phyloP scores from a whole-genome alignment of 2,329 filamentous ascomycete species.

The Aspergillus hiratsukae region DNA sequence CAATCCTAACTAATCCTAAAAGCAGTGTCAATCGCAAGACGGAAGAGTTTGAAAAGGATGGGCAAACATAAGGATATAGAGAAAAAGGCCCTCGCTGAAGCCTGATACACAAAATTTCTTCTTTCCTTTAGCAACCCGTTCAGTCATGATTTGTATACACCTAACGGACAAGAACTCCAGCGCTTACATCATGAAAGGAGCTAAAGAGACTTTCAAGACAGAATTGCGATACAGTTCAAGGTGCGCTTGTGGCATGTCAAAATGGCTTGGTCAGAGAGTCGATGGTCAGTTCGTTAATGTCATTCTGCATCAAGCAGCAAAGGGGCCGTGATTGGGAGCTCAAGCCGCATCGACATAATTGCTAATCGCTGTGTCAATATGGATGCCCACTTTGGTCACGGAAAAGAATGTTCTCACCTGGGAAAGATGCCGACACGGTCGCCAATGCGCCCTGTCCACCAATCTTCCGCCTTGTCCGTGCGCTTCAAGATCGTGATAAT shows the following conservation, averaged over 20 bases:
- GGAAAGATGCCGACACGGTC: slow-evolving; percentile 87
- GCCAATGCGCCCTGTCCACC: slow-evolving; percentile 94
- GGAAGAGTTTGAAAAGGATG: background rate
- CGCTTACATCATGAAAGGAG: background rate
- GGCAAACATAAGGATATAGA: background rate
- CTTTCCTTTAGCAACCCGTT: background rate
- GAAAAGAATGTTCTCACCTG: slow-evolving; percentile 48
- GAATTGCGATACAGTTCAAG: background rate
- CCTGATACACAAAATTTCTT: background rate
- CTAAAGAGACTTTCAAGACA: background rate
- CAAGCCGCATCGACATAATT: slow-evolving; percentile 37
- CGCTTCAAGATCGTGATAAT: slow-evolving; percentile 91
- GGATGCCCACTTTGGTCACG: background rate
- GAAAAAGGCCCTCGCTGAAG: background rate
- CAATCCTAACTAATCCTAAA: background rate
- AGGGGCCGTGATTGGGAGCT: slow-evolving; percentile 2
- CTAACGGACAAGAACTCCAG: background rate
- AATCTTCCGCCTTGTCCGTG: slow-evolving; percentile 90
- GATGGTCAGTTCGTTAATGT: slow-evolving; percentile 18
- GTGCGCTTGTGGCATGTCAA: background rate
- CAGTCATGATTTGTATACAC: background rate
- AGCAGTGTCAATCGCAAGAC: background rate
- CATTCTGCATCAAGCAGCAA: slow-evolving; percentile 21
- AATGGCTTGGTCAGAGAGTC: background rate
- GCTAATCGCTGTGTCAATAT: slow-evolving; percentile 17